Percentiles rank a stretch among this genome's conserved stretches.
Conservation (phyloP, 306 rosid species). For the Cicer pinnatifidum region DNA sequence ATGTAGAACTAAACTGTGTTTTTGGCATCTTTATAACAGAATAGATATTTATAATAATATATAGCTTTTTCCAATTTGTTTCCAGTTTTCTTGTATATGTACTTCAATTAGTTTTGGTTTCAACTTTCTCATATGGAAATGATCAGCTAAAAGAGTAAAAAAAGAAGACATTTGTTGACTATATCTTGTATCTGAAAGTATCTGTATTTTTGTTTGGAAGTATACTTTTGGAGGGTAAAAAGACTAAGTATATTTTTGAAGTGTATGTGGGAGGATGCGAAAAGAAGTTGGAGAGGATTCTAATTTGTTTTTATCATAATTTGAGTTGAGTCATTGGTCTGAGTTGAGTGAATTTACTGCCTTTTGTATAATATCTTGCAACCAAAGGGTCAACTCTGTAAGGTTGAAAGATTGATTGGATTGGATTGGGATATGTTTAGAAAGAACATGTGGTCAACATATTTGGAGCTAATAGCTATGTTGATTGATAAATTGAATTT, state of each 20-base stretch:
- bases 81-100: background rate
- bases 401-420: too few species aligned
- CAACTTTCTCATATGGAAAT: background rate
- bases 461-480: too few species aligned
- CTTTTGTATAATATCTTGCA: too few species aligned
- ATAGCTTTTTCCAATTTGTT: slow-evolving; percentile 8
- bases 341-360: background rate
- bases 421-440: too few species aligned
- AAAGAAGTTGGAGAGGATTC: background rate
- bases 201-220: too few species aligned
- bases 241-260: too few species aligned
- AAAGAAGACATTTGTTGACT: background rate
- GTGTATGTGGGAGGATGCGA: too few species aligned
- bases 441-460: too few species aligned
- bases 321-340: background rate
- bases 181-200: too few species aligned
- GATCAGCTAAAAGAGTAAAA: background rate
- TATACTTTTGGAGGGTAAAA: too few species aligned
- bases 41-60: slow-evolving; percentile 44
- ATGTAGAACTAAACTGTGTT: slow-evolving; percentile 12
- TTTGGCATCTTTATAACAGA: slow-evolving; percentile 32
- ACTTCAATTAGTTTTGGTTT: background rate
- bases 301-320: background rate
- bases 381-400: too few species aligned
- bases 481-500: too few species aligned